phyloP scores from a whole-genome alignment of 2,329 filamentous ascomycete species.

The Xylaria sp. region DNA sequence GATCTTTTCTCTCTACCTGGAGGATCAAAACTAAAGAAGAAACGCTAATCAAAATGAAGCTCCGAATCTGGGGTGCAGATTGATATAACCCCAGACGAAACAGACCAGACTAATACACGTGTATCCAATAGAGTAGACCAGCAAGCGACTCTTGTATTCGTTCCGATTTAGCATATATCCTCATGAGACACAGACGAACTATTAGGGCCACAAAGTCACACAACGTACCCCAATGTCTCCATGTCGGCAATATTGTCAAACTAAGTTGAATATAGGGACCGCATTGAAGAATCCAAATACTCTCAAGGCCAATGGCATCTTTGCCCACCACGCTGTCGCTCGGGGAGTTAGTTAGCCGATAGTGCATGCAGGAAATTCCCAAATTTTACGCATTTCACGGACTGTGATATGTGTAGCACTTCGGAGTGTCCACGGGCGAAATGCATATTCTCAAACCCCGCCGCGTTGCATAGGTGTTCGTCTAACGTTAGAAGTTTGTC shows the following conservation, averaged over 20 bases:
- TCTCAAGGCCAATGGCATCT: slow-evolving; percentile 12
- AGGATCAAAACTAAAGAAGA: slow-evolving; percentile 1
- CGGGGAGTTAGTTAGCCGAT: not conserved
- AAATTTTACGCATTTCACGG: not conserved
- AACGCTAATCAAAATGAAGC: slow-evolving; percentile 20
- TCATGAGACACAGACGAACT: not conserved
- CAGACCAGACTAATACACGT: slow-evolving; percentile 26
- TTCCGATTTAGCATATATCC: not conserved
- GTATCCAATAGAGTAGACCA: slow-evolving; percentile 22
- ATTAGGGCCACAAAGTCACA: not conserved
- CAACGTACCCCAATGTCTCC: slow-evolving; percentile 2
- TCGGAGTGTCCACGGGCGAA: slow-evolving; percentile 33
- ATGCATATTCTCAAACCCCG: slow-evolving; percentile 35
- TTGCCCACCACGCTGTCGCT: not conserved
- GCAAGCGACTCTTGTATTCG: not conserved
- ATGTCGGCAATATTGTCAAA: not conserved
- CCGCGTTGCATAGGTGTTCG: slow-evolving; percentile 39
- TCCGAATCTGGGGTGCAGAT: slow-evolving; percentile 29
- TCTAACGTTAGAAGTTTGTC: slow-evolving; percentile 28
- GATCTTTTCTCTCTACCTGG: not conserved
- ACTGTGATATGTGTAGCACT: slow-evolving; percentile 26
- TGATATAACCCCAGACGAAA: slow-evolving; percentile 9
- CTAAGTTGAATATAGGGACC: not conserved
- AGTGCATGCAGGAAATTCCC: not conserved
- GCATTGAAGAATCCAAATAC: not conserved